Conservation (phyloP, 305 asterid genomes). For the Fraxinus sp. region DNA sequence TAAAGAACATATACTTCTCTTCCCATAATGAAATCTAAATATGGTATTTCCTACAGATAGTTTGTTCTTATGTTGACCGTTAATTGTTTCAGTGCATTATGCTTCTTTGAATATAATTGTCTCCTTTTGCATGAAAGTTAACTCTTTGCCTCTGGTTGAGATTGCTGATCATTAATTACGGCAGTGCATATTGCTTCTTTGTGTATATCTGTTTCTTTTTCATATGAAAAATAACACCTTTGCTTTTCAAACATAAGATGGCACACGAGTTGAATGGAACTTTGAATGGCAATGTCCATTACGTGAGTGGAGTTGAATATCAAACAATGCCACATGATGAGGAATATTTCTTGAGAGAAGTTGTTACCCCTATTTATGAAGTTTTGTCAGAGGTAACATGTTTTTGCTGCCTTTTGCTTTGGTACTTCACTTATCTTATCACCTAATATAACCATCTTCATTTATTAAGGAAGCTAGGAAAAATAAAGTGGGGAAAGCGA, state of each 20-base stretch:
- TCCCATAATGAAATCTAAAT: background rate
- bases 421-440: constrained; percentile 14
- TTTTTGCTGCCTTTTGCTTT: constrained; percentile 8
- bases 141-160: constrained; percentile 8
- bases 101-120: constrained; percentile 6
- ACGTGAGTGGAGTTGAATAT: constrained; percentile 64
- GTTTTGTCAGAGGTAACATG: constrained; percentile 70
- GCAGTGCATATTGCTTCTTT: constrained; percentile 15
- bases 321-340: constrained; percentile 56
- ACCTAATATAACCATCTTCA: constrained; percentile 35
- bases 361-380: constrained; percentile 82
- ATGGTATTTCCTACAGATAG: background rate
- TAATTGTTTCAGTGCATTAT: constrained; percentile 8
- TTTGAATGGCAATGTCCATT: constrained; percentile 59
- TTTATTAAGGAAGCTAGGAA: constrained; percentile 85
- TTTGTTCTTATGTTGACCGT: constrained; percentile 10
- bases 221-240: constrained; percentile 24
- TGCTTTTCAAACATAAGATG: constrained; percentile 59
- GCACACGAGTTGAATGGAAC: constrained; percentile 71
- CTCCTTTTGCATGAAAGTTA: constrained; percentile 20
- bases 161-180: background rate
- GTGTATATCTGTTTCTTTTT: constrained; percentile 1
- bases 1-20: constrained; percentile 6
- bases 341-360: constrained; percentile 77
- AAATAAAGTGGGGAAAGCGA: constrained; percentile 82